Base-by-base conservation (phyloP, 306 rosid species). In the Cucurbita ficifolia region DNA sequence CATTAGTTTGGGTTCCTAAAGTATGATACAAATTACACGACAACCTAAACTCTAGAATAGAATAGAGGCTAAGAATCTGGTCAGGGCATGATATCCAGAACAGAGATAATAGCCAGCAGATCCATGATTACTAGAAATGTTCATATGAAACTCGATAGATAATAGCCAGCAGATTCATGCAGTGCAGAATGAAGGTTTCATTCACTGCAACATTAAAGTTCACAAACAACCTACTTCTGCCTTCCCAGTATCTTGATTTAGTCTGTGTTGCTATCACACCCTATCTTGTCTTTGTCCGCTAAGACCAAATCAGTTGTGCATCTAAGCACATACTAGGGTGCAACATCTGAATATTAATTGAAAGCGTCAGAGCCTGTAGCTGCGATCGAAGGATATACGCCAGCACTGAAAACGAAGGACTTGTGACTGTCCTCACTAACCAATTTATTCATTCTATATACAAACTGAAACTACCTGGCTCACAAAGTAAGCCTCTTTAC, bases 361-460 rank as follows among this genome's bases (percentile, higher is more conserved):
- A 59, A 75, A n/a, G 51, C 51, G 33, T 75, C 50, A 33, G 49
- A 46, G 29, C 39, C 72, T 40, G 5, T 40, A 49, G 43, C 59
- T 49, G 54, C 13, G 70, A 59, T 18, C 14, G 4, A 29, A 21
- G 73, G 45, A 52, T 58, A 42, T 33, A 51, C 62, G 38, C 53
- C 38, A 43, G n/a, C 17, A 50, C 36, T 19, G 55, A 63, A 42
- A 76, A 49, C 62, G 13, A 64, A 49, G 52, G 50, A 76, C 73
- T 51, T 52, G 3, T 49, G 56, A 74, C 55, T 74, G 29, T 54
- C 73, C 36, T 24, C 62, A 61, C 78, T 49, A 60, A 60, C 72
- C 72, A 49, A 36, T 36, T 75, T 75, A 76, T 63, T 76, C 52
- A 51, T 14, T 63, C 62, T 76, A 76, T 48, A 76, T 63, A 76